Base-by-base conservation (phyloP, 1,284 basidiomycete species). In the Sparassis latifolia region DNA sequence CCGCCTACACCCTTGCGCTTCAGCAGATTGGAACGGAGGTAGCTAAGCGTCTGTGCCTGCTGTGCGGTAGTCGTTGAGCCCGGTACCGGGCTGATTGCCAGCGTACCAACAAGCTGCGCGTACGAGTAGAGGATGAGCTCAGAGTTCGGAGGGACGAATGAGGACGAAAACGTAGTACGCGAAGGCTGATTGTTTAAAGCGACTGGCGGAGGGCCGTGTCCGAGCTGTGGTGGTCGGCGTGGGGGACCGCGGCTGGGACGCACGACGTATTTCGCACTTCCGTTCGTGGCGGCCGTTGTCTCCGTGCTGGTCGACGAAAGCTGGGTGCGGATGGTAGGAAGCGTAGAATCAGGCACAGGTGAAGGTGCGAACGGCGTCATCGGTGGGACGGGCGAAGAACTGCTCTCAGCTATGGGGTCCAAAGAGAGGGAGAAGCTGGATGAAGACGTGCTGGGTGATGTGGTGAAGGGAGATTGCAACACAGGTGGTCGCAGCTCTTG, bases 121-220 rank as follows among this genome's bases (percentile, higher is more conserved):
- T 93, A 94, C 0, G 91, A 84, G 67, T 93, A 95, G 1, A 94
- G 74, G n/a, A 94, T 78, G 9, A 88, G 70, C 57, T 92, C 86
- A 5, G 77, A 76, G 50, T 62, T 62, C 5, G 61, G 45, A 2
- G 50, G 45, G 5, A 60, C 55, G 57, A 78, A 77, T 2, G 73
- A 59, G 4, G 73, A 65, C 28, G 74, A 68, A 54, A 67, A 68
- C 2, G 73, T 65, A 3, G 71, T 69, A 32, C 69, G 70, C 12
- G 52, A 66, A 49, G 31, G 70, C 57, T 42, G 66, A 45, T 60
- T 56, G 44, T 55, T 42, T 5, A 56, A 39, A 42, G 56, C 47
- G 12, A 55, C 29, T 40, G 60, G 60, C 6, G 63, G 59, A 6
- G 67, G 73, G 42, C 75, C 75, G 28, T 75, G 73, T 0, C 80